Evolutionary conservation across 2,329 filamentous ascomycete species (phyloP).

Genomic region (Zymoseptoria ardabiliae): DNA sequence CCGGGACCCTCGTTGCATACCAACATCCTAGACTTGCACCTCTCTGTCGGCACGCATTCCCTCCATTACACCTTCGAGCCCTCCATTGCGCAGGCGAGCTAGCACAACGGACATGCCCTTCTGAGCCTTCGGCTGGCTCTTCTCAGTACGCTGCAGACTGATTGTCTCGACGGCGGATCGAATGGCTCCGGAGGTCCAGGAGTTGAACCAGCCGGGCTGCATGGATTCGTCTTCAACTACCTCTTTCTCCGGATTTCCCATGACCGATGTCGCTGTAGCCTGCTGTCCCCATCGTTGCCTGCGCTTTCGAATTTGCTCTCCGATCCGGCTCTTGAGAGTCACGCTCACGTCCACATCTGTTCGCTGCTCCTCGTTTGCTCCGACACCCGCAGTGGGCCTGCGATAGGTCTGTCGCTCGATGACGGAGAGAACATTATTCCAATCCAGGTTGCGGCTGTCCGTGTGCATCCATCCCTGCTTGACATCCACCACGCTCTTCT

Average conservation of each 20-base stretch:
- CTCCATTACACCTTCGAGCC: conserved; percentile 61
- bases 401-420: conserved; percentile 68
- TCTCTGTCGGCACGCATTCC: conserved; percentile 57
- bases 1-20: neutral
- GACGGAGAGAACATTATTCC: conserved; percentile 71
- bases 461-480: conserved; percentile 76
- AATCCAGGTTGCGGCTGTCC: conserved; percentile 74
- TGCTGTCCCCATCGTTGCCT: conserved; percentile 36
- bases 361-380: conserved; percentile 28
- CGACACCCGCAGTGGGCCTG: conserved; percentile 33
- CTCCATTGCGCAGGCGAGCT: conserved; percentile 60
- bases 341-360: conserved; percentile 70
- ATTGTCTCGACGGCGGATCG: conserved; percentile 74
- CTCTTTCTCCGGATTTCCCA: conserved; percentile 28
- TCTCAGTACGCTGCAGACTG: conserved; percentile 67
- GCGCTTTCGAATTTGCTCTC: conserved; percentile 57
- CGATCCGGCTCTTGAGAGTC: conserved; percentile 63
- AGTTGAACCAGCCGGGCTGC: conserved; percentile 50
- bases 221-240: conserved; percentile 38
- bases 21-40: conserved; percentile 4
- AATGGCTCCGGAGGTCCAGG: conserved; percentile 63
- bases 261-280: conserved; percentile 32
- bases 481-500: conserved; percentile 71
- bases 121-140: conserved; percentile 70
- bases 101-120: conserved; percentile 79